These are phyloP conservation scores for Fusarium hainanense DNA, from an alignment of 2,329 filamentous ascomycete species.

Conservation along the genomic window DNA sequence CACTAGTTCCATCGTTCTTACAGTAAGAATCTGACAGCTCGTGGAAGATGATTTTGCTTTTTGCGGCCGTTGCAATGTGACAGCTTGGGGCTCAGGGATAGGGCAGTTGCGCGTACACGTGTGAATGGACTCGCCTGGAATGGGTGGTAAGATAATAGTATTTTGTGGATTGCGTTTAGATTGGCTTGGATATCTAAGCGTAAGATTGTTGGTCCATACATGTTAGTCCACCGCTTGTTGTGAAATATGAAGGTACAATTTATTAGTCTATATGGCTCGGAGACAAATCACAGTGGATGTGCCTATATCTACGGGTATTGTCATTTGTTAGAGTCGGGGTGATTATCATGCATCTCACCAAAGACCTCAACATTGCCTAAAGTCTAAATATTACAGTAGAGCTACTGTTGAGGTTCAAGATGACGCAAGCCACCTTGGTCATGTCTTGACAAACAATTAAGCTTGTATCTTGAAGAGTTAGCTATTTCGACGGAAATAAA, in stretches of 20 bases:
- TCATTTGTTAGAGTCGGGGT: background rate
- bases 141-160: constrained; percentile 28
- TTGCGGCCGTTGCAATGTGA: background rate
- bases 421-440: background rate
- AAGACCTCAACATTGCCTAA: background rate
- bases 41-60: background rate
- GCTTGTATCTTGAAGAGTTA: background rate
- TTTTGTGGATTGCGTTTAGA: background rate
- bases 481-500: background rate
- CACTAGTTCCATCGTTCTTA: background rate
- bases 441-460: background rate
- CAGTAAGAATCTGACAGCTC: constrained; percentile 9
- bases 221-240: background rate
- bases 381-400: background rate
- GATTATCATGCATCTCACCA: background rate
- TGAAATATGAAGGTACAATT: background rate
- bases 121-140: background rate
- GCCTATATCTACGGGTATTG: background rate
- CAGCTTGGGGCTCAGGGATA: background rate
- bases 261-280: background rate
- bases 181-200: background rate
- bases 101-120: constrained; percentile 17
- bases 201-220: background rate
- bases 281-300: background rate
- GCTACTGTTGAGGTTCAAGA: background rate